Evolutionary conservation across 306 rosid genomes (phyloP).

Genomic region (Quercus alba): DNA sequence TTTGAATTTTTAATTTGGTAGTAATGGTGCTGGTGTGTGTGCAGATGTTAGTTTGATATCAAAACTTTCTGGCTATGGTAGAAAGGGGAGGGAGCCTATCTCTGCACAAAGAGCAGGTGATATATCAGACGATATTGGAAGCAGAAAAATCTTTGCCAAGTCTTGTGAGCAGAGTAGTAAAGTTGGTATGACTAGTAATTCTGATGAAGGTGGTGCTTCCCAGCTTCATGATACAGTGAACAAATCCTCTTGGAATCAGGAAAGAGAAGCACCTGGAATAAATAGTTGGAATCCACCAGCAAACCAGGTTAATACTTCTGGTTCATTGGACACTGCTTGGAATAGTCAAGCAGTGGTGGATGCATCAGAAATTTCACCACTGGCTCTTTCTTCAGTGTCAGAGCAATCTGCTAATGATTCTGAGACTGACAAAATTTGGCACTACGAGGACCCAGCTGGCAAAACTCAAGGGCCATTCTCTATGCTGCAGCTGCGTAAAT

Average conservation of each 20-base stretch:
- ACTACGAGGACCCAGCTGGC: slow-evolving; percentile 84
- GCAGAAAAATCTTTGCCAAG: slow-evolving; percentile 26
- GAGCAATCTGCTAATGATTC: slow-evolving; percentile 43
- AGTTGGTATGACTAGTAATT: neutral
- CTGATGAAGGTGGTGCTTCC: slow-evolving; percentile 5
- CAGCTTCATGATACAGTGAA: neutral
- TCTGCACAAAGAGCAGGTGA: slow-evolving; percentile 39
- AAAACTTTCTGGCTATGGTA: slow-evolving; percentile 33
- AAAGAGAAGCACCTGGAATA: slow-evolving; percentile 23
- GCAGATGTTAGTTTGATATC: slow-evolving; percentile 59
- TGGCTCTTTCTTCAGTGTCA: slow-evolving; percentile 35
- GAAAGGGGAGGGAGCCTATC: slow-evolving; percentile 41
- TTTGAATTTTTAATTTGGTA: slow-evolving; percentile 30
- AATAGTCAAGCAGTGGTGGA: slow-evolving; percentile 32
- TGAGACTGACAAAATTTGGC: slow-evolving; percentile 62
- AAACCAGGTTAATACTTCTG: slow-evolving; percentile 27
- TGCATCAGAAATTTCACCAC: slow-evolving; percentile 40
- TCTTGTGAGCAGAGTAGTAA: slow-evolving; percentile 37
- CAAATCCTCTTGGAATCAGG: slow-evolving; percentile 10
- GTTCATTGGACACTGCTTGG: slow-evolving; percentile 32
- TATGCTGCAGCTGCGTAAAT: slow-evolving; percentile 60
- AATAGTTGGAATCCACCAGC: slow-evolving; percentile 21
- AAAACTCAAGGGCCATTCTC: slow-evolving; percentile 89
- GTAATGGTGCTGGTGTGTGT: slow-evolving; percentile 28
- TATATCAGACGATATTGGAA: slow-evolving; percentile 30